Conservation (phyloP, 2,329 filamentous ascomycete genomes). For the Colletotrichum karsti region DNA sequence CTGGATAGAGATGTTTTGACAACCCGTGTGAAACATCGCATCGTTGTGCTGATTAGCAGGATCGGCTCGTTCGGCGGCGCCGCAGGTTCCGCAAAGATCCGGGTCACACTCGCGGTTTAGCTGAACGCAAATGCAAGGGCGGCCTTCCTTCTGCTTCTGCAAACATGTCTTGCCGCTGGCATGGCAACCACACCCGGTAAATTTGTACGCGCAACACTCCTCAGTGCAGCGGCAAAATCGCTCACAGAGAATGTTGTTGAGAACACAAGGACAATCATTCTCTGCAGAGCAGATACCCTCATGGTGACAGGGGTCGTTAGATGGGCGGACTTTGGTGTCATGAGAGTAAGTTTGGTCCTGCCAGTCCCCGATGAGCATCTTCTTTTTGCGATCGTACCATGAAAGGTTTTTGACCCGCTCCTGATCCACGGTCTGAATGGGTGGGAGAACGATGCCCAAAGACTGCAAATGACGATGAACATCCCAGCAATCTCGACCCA, state of each 20-base stretch:
- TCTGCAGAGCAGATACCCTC: conserved; percentile 70
- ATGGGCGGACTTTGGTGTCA: conserved; percentile 63
- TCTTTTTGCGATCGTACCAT: conserved; percentile 67
- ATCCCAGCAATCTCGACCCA: conserved; percentile 62
- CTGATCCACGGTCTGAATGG: conserved; percentile 32
- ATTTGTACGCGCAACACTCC: conserved; percentile 68
- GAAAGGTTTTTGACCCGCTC: conserved; percentile 53
- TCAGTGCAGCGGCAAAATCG: conserved; percentile 73
- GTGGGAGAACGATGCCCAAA: conserved; percentile 44
- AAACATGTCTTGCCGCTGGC: conserved; percentile 66
- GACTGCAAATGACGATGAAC: conserved; percentile 54
- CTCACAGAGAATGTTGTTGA: conserved; percentile 72
- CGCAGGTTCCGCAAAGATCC: conserved; percentile 76
- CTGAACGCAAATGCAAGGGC: conserved; percentile 74
- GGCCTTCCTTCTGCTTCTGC: conserved; percentile 61
- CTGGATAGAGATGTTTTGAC: conserved; percentile 78
- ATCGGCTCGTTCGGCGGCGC: conserved; percentile 73
- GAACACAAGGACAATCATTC: conserved; percentile 69
- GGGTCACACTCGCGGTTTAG: conserved; percentile 85
- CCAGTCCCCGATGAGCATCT: conserved; percentile 63
- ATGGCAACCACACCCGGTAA: conserved; percentile 73
- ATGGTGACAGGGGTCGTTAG: conserved; percentile 74
- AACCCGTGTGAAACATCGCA: conserved; percentile 64
- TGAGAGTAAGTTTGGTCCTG: conserved; percentile 63
- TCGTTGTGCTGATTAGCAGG: conserved; percentile 72